Evolutionary conservation across 139 green algal species (phyloP), one percentile per base, ranked within the genome.

Genomic region (Chlorella sp.): DNA sequence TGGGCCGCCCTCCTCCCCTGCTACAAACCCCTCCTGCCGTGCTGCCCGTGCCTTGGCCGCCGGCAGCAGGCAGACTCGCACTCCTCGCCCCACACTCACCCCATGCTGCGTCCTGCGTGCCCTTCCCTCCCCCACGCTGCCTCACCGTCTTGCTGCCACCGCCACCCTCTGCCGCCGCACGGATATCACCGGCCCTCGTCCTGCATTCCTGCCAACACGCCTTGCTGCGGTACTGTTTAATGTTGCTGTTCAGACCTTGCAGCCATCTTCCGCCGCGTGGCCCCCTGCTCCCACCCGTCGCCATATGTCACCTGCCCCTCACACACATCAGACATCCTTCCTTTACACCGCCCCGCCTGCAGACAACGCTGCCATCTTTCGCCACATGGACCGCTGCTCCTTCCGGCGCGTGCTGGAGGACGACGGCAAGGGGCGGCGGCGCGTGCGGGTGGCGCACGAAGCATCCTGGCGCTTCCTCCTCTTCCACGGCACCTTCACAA

Each of bases 351-450:
- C 19, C 64, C 61, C 30, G 26, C 15, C 30, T 81, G 40, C 73
- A 89, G 85, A 89, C 85, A 89, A 89, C n/a, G 85, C 85, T 16
- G 71, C 71, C 19, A 92, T 92, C 53, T 92, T 89, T 30, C 57
- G 89, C 2, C 84, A 92, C 69, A 92, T 92, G 89, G 86, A 92
- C 86, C 84, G 89, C 36, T 92, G 89, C 76, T 36, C 81, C 14
- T 90, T 78, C 60, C 79, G 89, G n/a, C 48, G 64, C 0, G 68
- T 92, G 36, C 73, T 88, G 37, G 24, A 86, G 42, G 80, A 92
- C n/a, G 69, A 92, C 21, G 71, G 84, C 7, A 28, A 37, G 3
- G 80, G 73, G 28, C 48, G 21, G 30, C 85, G 78, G 14, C 7
- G 3, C 3, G 48, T 88, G 60, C 66, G 81, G 81, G 89, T 92